phyloP scores from a whole-genome alignment of 495 filamentous ascomycete genomes.

The Penicillium roqueforti region DNA sequence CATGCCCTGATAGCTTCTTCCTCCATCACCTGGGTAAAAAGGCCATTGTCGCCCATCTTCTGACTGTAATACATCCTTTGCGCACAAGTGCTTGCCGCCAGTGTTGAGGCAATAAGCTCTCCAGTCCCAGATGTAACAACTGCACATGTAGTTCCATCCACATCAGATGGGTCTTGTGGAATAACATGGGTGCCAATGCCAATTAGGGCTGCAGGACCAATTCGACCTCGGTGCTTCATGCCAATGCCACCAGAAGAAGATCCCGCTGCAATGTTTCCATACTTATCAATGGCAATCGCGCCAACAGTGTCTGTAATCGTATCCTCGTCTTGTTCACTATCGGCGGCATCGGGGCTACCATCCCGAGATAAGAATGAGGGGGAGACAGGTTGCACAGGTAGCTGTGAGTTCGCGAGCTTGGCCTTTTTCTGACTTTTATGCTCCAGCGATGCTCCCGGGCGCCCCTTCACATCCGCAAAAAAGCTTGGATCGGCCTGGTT shows the following conservation, averaged over 20 bases:
- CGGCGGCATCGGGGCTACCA: background rate
- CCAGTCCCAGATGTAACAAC: conserved; percentile 88
- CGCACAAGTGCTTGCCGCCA: conserved; percentile 75
- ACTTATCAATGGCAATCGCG: conserved; percentile 82
- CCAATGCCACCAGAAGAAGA: conserved; percentile 98
- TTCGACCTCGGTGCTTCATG: conserved; percentile 89
- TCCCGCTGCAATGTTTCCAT: conserved; percentile 88
- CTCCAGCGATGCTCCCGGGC: background rate
- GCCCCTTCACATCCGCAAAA: background rate
- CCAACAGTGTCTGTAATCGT: conserved; percentile 88
- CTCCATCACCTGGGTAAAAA: conserved; percentile 61
- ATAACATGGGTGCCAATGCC: conserved; percentile 85
- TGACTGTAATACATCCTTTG: conserved; percentile 67
- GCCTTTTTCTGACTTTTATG: background rate
- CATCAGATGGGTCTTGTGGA: conserved; percentile 61
- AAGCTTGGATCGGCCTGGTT: no score
- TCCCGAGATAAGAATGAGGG: background rate
- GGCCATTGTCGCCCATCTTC: conserved; percentile 54
- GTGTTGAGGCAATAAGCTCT: conserved; percentile 92
- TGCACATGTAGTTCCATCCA: conserved; percentile 60
- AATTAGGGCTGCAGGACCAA: conserved; percentile 88
- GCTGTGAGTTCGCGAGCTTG: background rate
- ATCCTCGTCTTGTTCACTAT: conserved; percentile 29
- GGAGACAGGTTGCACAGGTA: background rate
- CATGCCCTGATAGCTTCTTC: conserved; percentile 67